Evolutionary conservation across 1,284 basidiomycete species (phyloP).

Genomic region (Bjerkandera adusta): DNA sequence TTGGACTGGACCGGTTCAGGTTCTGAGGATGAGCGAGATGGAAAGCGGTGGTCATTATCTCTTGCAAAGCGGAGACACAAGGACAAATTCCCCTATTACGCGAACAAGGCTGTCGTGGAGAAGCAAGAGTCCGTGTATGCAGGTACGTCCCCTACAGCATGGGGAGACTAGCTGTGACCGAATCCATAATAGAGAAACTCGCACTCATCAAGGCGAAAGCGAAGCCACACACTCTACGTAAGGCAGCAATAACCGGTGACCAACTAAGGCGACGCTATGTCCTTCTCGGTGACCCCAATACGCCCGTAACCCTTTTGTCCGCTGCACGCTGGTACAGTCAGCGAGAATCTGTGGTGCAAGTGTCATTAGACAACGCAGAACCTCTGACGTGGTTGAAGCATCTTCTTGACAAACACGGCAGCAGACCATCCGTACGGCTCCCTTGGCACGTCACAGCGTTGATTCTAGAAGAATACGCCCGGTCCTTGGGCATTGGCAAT

Average conservation of each 20-base stretch:
- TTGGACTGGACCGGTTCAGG: conserved; percentile 62
- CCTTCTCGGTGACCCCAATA: conserved; percentile 39
- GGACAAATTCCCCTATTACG: conserved; percentile 40
- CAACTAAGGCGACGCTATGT: conserved; percentile 65
- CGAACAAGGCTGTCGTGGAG: conserved; percentile 40
- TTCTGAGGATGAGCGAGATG: conserved; percentile 52
- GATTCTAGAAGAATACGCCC: conserved; percentile 62
- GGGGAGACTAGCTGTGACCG: too few relatives aligned
- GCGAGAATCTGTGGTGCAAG: conserved; percentile 43
- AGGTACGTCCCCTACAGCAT: too few relatives aligned
- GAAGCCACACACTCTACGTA: conserved; percentile 53
- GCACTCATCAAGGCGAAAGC: conserved; percentile 47
- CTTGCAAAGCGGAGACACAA: conserved; percentile 58
- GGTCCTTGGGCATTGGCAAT: conserved; percentile 36
- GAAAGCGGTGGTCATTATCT: conserved; percentile 60
- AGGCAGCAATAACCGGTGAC: conserved; percentile 63
- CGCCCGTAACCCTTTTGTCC: conserved; percentile 43
- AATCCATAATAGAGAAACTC: conserved; percentile 52
- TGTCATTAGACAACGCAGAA: conserved; percentile 56
- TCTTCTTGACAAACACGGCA: conserved; percentile 44
- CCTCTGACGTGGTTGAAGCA: conserved; percentile 73
- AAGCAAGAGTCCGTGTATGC: conserved; percentile 29
- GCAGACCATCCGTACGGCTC: conserved; percentile 32
- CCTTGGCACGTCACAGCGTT: conserved; percentile 67
- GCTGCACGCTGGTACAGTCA: conserved; percentile 58